These are phyloP conservation scores for Candida ascalaphidarum DNA, from an alignment of 805 yeast genomes.

Conservation along the genomic window DNA sequence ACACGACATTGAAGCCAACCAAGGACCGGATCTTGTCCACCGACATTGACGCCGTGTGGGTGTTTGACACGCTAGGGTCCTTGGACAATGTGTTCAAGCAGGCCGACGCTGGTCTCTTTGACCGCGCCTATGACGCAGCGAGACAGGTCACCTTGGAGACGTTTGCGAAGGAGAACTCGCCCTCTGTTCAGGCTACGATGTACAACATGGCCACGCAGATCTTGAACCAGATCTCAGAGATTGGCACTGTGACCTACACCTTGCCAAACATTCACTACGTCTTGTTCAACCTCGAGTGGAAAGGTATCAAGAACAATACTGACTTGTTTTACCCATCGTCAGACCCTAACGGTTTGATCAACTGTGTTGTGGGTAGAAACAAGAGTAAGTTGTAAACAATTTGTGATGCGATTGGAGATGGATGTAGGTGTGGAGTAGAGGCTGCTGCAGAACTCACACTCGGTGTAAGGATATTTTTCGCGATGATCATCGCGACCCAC, in stretches of 20 bases:
- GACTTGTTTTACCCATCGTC: conserved; percentile 85
- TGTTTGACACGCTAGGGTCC: conserved; percentile 46
- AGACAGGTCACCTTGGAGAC: conserved; percentile 61
- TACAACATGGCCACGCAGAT: conserved; percentile 80
- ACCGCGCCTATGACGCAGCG: conserved; percentile 52
- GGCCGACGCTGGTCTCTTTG: conserved; percentile 60
- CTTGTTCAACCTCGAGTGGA: conserved; percentile 73
- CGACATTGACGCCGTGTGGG: conserved; percentile 71
- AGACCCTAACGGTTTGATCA: conserved; percentile 90
- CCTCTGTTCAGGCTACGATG: conserved; percentile 97
- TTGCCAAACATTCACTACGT: conserved; percentile 93
- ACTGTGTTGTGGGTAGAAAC: conserved; percentile 73
- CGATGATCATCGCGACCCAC: too few species aligned
- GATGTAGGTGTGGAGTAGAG: too few species aligned
- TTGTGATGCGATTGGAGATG: too few species aligned
- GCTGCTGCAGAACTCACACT: too few species aligned
- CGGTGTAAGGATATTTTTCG: too few species aligned
- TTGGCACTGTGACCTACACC: conserved; percentile 60
- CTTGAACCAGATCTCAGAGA: conserved; percentile 45
- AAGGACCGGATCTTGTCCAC: conserved; percentile 82
- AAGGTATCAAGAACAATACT: conserved; percentile 71
- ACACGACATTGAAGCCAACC: conserved; percentile 80
- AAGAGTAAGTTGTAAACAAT: conserved; percentile 37
- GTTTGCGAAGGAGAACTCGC: conserved; percentile 80
- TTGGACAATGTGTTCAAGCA: conserved; percentile 39